phyloP scores from a whole-genome alignment of 371 early-diverging fungal genomes.

The Funneliformis caledonium region DNA sequence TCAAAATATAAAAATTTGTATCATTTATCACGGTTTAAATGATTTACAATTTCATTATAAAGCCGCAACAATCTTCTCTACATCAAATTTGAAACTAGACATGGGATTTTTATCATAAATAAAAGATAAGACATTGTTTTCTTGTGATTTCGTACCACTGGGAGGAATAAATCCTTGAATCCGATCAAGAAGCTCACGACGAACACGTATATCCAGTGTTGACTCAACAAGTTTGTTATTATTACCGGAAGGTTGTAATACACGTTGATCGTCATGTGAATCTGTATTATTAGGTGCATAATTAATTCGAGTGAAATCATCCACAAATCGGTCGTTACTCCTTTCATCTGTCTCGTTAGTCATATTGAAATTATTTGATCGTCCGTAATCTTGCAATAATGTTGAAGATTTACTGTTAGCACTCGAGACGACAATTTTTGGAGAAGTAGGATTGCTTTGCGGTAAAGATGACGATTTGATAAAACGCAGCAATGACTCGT shows the following conservation, averaged over 20 bases:
- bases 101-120: not conserved
- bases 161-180: slow-evolving; percentile 10
- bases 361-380: not conserved
- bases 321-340: not conserved
- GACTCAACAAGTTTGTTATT: not conserved
- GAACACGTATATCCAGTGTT: not conserved
- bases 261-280: not conserved
- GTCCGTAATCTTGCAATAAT: not conserved
- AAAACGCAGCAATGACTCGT: slow-evolving; percentile 22
- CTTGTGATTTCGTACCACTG: not conserved
- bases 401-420: not conserved
- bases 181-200: slow-evolving; percentile 1
- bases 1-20: too few species aligned
- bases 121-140: not conserved
- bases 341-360: not conserved
- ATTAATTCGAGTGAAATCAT: not conserved
- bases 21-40: too few species aligned
- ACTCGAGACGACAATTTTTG: not conserved
- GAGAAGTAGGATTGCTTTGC: not conserved
- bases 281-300: not conserved
- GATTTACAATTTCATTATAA: not conserved
- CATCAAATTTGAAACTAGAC: slow-evolving; percentile 34
- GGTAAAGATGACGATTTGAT: slow-evolving; percentile 22
- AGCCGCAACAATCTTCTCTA: slow-evolving; percentile 33
- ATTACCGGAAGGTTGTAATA: not conserved